A percentile compares a stretch with the other conserved stretches of the same genome.
Evolutionary conservation across 2,329 filamentous ascomycete species (phyloP).

Genomic region (Epichloe coenophiala): DNA sequence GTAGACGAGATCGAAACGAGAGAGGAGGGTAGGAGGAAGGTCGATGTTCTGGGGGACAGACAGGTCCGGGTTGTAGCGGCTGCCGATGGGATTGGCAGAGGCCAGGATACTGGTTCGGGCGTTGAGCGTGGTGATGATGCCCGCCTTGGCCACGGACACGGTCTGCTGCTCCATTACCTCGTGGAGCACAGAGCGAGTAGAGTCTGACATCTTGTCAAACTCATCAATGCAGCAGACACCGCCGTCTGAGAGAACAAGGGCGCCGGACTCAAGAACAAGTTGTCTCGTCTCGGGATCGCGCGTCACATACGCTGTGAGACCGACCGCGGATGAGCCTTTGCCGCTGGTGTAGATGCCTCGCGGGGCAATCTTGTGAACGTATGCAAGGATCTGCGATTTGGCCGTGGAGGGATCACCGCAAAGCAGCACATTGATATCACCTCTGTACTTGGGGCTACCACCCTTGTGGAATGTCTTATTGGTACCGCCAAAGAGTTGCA

Average conservation of each 20-base stretch:
- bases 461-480: constrained; percentile 98
- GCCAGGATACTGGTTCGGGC: constrained; percentile 91
- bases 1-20: constrained; percentile 93
- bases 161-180: constrained; percentile 86
- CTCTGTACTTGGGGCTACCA: constrained; percentile 86
- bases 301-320: constrained; percentile 70
- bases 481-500: constrained; percentile 92
- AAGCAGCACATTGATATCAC: constrained; percentile 92
- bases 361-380: constrained; percentile 95
- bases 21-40: constrained; percentile 84
- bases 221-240: constrained; percentile 78
- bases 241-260: constrained; percentile 65
- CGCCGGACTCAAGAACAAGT: constrained; percentile 68
- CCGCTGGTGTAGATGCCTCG: constrained; percentile 73
- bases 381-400: constrained; percentile 88
- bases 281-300: constrained; percentile 69
- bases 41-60: constrained; percentile 98
- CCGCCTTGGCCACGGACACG: constrained; percentile 75
- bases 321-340: constrained; percentile 68
- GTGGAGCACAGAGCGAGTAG: constrained; percentile 67
- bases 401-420: constrained; percentile 95
- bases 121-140: constrained; percentile 93
- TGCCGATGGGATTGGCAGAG: constrained; percentile 94
- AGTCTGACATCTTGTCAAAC: constrained; percentile 76
- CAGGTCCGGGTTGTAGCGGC: constrained; percentile 90